Base-by-base conservation (phyloP, 805 yeast species). In the Ogataea pini region DNA sequence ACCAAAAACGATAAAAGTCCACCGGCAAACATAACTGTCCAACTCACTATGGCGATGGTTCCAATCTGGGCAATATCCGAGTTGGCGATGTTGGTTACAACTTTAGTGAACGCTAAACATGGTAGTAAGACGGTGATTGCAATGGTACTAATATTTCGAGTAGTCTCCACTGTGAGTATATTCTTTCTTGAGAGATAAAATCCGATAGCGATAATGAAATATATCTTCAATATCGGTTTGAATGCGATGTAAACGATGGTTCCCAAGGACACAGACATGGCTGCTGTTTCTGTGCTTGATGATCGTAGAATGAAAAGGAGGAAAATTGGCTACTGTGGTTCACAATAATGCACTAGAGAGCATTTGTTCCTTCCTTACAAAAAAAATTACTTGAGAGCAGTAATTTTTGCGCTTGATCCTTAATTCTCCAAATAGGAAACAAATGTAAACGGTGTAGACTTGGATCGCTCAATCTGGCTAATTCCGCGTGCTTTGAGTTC, bases 171-270 rank as follows among this genome's bases (percentile, higher is more conserved):
- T 0, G 85, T 72, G 3, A 87, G 69, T 20, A 86, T 76, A 57
- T 86, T 83, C 54, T 68, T 73, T 50, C 73, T 78, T 2, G 92
- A 87, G 6, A 89, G 67, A 34, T 72, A 62, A 54, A 72, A 85
- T 9, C 96, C 96, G 12, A 82, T 67, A 4, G 75, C 81, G 4
- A 86, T 77, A 61, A 86, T 84, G 55, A 86, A 68, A 59, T 88
- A 86, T 55, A 89, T 86, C 66, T 89, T 89, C 67, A 88, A 75
- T 49, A 89, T 83, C n/a, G 96, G 96, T 70, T 88, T 89, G 47
- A 85, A 83, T 0, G 96, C 80, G 19, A 88, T 77, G 68, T 85
- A 89, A 5, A 89, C 84, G 31, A 88, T 80, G 33, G 75, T 73
- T 14, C 94, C 92, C 27, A 84, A 57, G 2, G 74, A 45, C 10